A percentile compares a stretch with the other conserved stretches of the same genome.
These are phyloP conservation scores for Saposhnikovia divaricata DNA, from an alignment of 129 eudicot genomes.

Conservation along the genomic window DNA sequence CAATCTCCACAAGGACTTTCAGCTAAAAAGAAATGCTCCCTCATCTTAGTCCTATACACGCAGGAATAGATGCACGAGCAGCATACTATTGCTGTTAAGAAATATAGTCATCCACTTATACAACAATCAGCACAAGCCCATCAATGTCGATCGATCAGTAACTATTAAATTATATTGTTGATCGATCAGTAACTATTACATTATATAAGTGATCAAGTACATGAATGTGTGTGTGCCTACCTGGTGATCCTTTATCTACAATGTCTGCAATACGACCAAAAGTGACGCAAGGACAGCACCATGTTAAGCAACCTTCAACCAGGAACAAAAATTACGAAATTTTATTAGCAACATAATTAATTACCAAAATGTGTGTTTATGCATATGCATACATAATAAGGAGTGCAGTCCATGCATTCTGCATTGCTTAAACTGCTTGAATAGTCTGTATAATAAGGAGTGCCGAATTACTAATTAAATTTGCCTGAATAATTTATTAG, in stretches of 20 bases:
- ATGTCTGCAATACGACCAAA: slow-evolving; percentile 11
- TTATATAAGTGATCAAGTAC: too few species aligned
- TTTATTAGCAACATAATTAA: background rate
- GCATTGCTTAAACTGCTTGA: too few species aligned
- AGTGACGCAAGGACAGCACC: slow-evolving; percentile 9
- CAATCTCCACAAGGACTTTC: slow-evolving; percentile 18
- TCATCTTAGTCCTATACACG: slow-evolving; percentile 14
- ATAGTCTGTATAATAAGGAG: too few species aligned
- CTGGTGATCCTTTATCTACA: background rate
- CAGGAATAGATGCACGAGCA: slow-evolving; percentile 9
- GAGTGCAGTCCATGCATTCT: too few species aligned
- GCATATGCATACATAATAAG: too few species aligned
- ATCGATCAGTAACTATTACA: background rate
- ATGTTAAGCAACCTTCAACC: slow-evolving; percentile 7
- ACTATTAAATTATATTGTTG: too few species aligned
- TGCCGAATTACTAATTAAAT: too few species aligned
- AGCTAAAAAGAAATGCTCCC: background rate
- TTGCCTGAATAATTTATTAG: too few species aligned
- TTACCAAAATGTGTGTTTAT: background rate
- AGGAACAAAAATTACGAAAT: background rate
- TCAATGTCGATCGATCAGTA: too few species aligned
- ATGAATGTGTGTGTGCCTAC: background rate
- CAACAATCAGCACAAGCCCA: background rate
- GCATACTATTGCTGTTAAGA: background rate
- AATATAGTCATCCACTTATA: background rate